Evolutionary conservation across 129 eudicot genomes (phyloP).

Genomic region (Lonicera japonica): DNA sequence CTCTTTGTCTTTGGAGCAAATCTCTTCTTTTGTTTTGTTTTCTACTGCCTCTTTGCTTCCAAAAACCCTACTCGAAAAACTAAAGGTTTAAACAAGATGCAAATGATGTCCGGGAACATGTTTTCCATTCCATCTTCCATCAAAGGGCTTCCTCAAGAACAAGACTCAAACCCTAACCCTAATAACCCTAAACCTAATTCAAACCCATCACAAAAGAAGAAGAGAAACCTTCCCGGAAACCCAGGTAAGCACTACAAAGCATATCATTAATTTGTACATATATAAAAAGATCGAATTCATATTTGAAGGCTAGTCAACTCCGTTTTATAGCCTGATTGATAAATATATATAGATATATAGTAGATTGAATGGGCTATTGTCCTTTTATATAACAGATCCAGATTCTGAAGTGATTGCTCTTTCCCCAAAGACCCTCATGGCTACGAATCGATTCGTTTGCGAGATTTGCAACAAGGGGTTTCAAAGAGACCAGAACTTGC

Average conservation of each 20-base stretch:
- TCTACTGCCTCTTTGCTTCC: conserved; percentile 34
- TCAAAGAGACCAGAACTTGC: conserved; percentile 90
- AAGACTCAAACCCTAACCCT: conserved; percentile 47
- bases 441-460: conserved; percentile 87
- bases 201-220: conserved; percentile 53
- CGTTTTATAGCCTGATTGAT: neutral
- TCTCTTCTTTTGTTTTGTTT: conserved; percentile 31
- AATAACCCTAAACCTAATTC: conserved; percentile 55
- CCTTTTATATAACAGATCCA: conserved; percentile 60
- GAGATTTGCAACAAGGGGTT: conserved; percentile 96
- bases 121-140: conserved; percentile 53
- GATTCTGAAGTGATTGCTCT: conserved; percentile 93
- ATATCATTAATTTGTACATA: neutral
- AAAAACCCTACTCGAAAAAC: conserved; percentile 26
- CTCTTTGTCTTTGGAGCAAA: conserved; percentile 38
- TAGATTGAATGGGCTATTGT: neutral
- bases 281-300: no score
- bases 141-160: conserved; percentile 35
- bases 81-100: conserved; percentile 8
- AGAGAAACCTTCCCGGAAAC: conserved; percentile 81
- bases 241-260: conserved; percentile 47
- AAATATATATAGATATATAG: conserved; percentile 4
- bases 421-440: conserved; percentile 93
- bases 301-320: neutral
- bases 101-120: conserved; percentile 68